Conservation (phyloP, 2,329 filamentous ascomycete genomes). For the Cladosporium sp. region DNA sequence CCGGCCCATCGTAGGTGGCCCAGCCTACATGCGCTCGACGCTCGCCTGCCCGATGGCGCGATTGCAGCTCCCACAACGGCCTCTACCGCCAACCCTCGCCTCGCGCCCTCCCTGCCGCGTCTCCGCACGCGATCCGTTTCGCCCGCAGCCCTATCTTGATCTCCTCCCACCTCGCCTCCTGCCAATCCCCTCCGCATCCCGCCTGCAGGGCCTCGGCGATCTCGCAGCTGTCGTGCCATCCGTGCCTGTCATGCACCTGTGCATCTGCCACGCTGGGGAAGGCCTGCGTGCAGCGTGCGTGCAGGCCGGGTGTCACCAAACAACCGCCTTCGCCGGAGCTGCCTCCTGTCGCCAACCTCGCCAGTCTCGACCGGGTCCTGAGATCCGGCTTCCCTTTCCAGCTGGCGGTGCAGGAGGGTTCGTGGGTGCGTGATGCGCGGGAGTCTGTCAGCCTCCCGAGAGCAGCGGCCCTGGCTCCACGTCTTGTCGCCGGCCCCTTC, state of each 20-base stretch:
- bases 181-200: not conserved
- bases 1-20: too few relatives aligned
- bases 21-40: too few relatives aligned
- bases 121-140: not conserved
- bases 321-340: too few relatives aligned
- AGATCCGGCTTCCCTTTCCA: too few relatives aligned
- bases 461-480: not conserved
- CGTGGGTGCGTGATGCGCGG: too few relatives aligned
- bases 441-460: not conserved
- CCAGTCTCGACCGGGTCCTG: too few relatives aligned
- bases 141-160: not conserved
- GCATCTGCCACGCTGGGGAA: not conserved
- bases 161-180: too few relatives aligned
- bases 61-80: conserved; percentile 1
- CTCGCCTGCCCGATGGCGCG: conserved; percentile 1
- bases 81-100: not conserved
- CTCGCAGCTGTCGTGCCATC: conserved; percentile 10
- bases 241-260: conserved; percentile 10
- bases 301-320: too few relatives aligned
- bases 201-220: conserved; percentile 7
- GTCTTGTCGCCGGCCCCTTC: not conserved
- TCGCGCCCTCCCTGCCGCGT: not conserved
- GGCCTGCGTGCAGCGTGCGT: not conserved
- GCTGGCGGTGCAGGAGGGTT: too few relatives aligned
- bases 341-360: too few relatives aligned